Evolutionary conservation across 345 rosid species (phyloP), one percentile per base, ranked within the genome.

Genomic region (Arabidopsis suecica): DNA sequence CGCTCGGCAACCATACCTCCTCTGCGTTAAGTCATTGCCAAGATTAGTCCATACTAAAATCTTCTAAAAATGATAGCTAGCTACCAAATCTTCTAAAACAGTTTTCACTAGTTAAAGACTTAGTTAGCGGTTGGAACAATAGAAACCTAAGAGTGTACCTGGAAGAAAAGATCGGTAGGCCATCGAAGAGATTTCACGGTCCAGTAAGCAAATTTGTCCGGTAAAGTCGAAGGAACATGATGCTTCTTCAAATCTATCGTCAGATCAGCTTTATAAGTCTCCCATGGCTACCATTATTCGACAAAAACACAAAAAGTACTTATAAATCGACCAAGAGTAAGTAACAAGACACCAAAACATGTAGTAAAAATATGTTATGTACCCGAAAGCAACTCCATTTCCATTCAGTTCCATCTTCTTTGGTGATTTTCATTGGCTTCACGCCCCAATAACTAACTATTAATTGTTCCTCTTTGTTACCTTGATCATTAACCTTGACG

Each of bases 151-250:
- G 16, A 41, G 3, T 55, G 9, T 37, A 89, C 95, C 91, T 84
- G 86, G 65, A 87, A 91, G 88, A 91, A 86, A 6, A 91, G 0
- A 69, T 91, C 94, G 5, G 94, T 85, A 8, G 97, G 92, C 86
- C 81, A 86, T 23, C 94, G 76, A 74, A 91, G 81, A 70, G 82
- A 18, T 71, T 87, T 89, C 69, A 91, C 97, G 0, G 87, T 84
- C 91, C 89, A 89, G 8, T 64, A 84, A 11, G 97, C 94, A 74
- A 91, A 8, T 37, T 77, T 91, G 74, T 91, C 97, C 42, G 65
- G 9, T 30, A 83, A 70, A 12, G 86, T 86, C 1, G 55, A 8
- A 0, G 97, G 91, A 3, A 33, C 73, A 47, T 91, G 97, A 56
- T 91, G 97, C 83, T 87, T 91, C 82, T 79, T 79, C 80, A 91